phyloP scores from a whole-genome alignment of 208 protist species.

The Trypanosoma cruzi region DNA sequence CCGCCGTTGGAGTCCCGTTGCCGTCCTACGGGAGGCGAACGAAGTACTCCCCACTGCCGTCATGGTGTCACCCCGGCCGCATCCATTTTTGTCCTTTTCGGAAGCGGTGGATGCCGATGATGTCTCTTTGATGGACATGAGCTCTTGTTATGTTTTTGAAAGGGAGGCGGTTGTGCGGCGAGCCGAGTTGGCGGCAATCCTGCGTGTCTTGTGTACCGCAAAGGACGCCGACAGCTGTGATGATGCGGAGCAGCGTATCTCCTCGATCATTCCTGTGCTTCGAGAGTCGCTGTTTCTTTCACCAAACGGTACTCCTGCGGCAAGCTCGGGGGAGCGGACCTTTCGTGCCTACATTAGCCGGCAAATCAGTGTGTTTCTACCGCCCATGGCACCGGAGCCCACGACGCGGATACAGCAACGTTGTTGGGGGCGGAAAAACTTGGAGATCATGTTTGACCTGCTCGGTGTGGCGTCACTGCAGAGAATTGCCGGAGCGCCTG shows the following conservation, averaged over 20 bases:
- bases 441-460: conserved; percentile 41
- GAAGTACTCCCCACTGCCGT: conserved; percentile 5
- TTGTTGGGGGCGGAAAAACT: conserved; percentile 37
- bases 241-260: background rate
- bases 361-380: conserved; percentile 24
- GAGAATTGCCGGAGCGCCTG: conserved; percentile 10
- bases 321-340: conserved; percentile 31
- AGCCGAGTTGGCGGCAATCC: conserved; percentile 25
- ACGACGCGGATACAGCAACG: conserved; percentile 34
- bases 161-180: conserved; percentile 28
- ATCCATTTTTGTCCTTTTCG: conserved; percentile 20
- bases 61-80: conserved; percentile 19
- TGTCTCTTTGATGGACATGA: conserved; percentile 21
- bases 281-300: conserved; percentile 17
- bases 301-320: conserved; percentile 3
- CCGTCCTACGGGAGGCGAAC: conserved; percentile 9
- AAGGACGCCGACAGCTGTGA: background rate
- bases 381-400: conserved; percentile 35
- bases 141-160: conserved; percentile 31
- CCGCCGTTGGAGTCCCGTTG: conserved; percentile 21
- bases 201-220: conserved; percentile 23
- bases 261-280: background rate
- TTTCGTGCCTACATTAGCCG: conserved; percentile 35
- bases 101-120: background rate
- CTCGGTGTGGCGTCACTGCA: conserved; percentile 24